A percentile compares a stretch with the other conserved stretches of the same genome.
phyloP scores from a whole-genome alignment of 2,329 filamentous ascomycete genomes.

The Sarocladium oryzae region DNA sequence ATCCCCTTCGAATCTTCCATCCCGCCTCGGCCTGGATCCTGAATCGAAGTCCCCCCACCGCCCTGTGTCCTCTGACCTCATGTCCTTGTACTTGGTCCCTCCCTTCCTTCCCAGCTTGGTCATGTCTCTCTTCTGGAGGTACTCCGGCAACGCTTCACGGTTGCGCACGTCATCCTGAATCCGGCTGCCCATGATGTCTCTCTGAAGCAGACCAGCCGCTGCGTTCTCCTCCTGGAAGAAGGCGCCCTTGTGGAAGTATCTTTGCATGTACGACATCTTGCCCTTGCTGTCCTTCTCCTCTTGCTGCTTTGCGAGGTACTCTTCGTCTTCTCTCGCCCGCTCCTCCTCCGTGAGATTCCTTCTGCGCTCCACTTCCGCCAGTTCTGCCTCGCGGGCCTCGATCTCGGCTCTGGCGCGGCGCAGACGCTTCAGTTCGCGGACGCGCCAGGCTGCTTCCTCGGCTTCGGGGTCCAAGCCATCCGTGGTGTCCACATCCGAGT shows the following conservation, averaged over 20 bases:
- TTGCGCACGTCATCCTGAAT: slow-evolving; percentile 81
- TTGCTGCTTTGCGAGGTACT: slow-evolving; percentile 68
- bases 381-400: slow-evolving; percentile 75
- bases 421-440: slow-evolving; percentile 83
- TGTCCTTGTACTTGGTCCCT: slow-evolving; percentile 80
- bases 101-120: slow-evolving; percentile 91
- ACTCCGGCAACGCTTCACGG: slow-evolving; percentile 78
- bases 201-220: slow-evolving; percentile 66
- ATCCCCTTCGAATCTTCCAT: slow-evolving; percentile 39
- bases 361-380: slow-evolving; percentile 82
- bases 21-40: slow-evolving; percentile 28
- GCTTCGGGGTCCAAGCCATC: slow-evolving; percentile 82
- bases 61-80: slow-evolving; percentile 86
- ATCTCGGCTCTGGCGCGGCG: slow-evolving; percentile 82
- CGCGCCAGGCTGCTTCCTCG: slow-evolving; percentile 87
- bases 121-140: slow-evolving; percentile 89
- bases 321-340: slow-evolving; percentile 76
- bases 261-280: slow-evolving; percentile 86
- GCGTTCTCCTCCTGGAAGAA: slow-evolving; percentile 84
- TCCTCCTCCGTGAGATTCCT: slow-evolving; percentile 83
- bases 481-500: slow-evolving; percentile 77
- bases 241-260: slow-evolving; percentile 94
- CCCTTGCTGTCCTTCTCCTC: slow-evolving; percentile 73
- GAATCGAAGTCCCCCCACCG: slow-evolving; percentile 66
- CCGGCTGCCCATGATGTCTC: slow-evolving; percentile 78